Base-by-base conservation (phyloP, 78 protist genomes). In the Cavenderia fasciculata region DNA sequence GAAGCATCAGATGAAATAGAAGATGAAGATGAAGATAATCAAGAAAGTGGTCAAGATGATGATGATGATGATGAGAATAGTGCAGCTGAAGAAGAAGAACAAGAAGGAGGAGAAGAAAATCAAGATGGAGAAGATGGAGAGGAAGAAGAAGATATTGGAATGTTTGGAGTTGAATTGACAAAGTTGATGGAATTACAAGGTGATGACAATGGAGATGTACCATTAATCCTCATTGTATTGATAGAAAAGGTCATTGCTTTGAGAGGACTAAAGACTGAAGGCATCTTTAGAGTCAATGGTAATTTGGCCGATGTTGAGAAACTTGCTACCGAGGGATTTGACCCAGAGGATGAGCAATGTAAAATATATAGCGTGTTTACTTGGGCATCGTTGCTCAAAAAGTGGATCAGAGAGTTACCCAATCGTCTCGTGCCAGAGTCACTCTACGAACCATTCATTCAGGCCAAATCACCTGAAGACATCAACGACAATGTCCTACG, bases 331-430 rank as follows among this genome's bases (percentile, higher is more conserved):
- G 78, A 82, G 5, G 90, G 90, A 65, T 82, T 82, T 29, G 78
- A 82, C 44, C 90, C 90, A 56, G 56, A 66, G 7, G 74, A 38
- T 52, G 68, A 62, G 5, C 71, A 68, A 33, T n/a, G 36, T 1
- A 44, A 77, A 40, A 29, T 29, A 34, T 66, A 65, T 27, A 49
- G 36, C 6, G 90, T 68, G 4, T 65, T 68, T 54, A 68, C 78
- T 23, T 82, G 90, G 90, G 76, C 90, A 69, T 82, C 90, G 18
- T 34, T 82, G 16, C 43, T 82, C 27, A 82, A 82, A 31, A 82
- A 82, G 61, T 82, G 90, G 90, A 82, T 82, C 8, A 31, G 90
- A 16, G 90, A 82, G 10, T n/a, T 82, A 41, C 90, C 90, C 3
- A 43, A 43, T 11, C 78, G 79, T 16, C 49, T 82, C 43, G 40